A percentile compares a stretch with the other conserved stretches of the same genome.
These are phyloP conservation scores for Hymenoscyphus linearis DNA, from an alignment of 2,329 filamentous ascomycete species.

Conservation along the genomic window DNA sequence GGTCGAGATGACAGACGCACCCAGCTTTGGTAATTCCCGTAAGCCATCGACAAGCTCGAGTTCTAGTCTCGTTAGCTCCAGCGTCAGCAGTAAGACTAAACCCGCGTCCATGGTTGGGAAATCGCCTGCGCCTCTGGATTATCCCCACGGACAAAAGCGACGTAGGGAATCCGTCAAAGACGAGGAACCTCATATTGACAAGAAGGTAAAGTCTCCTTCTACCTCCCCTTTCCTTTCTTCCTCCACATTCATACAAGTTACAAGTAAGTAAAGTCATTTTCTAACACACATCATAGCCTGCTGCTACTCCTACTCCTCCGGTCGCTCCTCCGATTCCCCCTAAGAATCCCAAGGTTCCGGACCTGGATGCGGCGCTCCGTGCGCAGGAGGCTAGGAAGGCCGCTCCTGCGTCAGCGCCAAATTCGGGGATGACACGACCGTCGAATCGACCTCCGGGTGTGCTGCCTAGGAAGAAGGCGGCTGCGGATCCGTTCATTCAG, in stretches of 20 bases:
- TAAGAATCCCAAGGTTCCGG: slow-evolving; percentile 3
- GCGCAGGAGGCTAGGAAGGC: slow-evolving; percentile 22
- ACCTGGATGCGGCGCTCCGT: slow-evolving; percentile 19
- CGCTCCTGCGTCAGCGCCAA: no score
- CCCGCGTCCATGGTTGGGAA: neutral
- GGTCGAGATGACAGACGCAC: slow-evolving; percentile 21
- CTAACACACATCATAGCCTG: neutral
- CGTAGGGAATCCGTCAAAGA: slow-evolving; percentile 13
- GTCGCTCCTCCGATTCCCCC: no score
- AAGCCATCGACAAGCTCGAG: slow-evolving; percentile 10
- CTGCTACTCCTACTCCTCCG: no score
- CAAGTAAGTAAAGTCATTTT: neutral
- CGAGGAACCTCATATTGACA: slow-evolving; percentile 16
- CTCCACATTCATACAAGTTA: no score
- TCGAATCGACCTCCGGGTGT: slow-evolving; percentile 15
- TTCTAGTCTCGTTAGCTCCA: neutral
- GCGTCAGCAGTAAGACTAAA: neutral
- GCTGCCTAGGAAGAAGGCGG: slow-evolving; percentile 17
- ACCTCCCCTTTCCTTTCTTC: neutral
- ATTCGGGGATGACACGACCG: slow-evolving; percentile 11
- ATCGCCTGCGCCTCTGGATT: neutral
- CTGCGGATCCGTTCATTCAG: slow-evolving; percentile 27
- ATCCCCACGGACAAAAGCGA: slow-evolving; percentile 16
- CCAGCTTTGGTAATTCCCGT: slow-evolving; percentile 9
- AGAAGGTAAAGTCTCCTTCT: slow-evolving; percentile 14